phyloP scores from a whole-genome alignment of 768 basidiomycete species.

The Wakefieldia striispora region DNA sequence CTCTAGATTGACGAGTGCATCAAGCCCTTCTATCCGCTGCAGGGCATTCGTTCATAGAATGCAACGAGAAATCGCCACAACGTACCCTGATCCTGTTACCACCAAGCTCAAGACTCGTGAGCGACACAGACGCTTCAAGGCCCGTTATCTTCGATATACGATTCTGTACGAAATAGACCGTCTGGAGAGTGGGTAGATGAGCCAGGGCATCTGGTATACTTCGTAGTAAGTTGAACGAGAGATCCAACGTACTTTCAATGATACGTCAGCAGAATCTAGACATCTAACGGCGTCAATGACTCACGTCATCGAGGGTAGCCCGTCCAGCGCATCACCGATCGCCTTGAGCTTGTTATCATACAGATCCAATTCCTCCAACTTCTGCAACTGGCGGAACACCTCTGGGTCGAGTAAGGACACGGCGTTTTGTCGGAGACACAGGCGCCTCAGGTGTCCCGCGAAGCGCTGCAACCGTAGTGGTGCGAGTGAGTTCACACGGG shows the following conservation, averaged over 20 bases:
- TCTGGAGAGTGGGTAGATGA: constrained; percentile 59
- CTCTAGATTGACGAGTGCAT: constrained; percentile 75
- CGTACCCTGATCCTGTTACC: constrained; percentile 89
- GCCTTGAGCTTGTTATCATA: constrained; percentile 94
- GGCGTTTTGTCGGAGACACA: constrained; percentile 87
- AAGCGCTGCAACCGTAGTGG: constrained; percentile 75
- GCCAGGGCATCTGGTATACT: constrained; percentile 62
- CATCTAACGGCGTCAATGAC: constrained; percentile 15
- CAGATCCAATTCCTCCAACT: constrained; percentile 87
- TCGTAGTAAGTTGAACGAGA: constrained; percentile 92
- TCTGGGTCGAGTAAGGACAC: constrained; percentile 71
- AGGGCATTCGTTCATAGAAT: constrained; percentile 2
- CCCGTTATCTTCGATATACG: constrained; percentile 79
- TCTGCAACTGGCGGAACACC: constrained; percentile 60
- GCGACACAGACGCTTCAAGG: constrained; percentile 52
- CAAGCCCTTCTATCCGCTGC: constrained; percentile 86
- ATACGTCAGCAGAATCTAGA: neutral
- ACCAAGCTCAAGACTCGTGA: constrained; percentile 88
- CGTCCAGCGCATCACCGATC: constrained; percentile 63
- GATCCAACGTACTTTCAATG: constrained; percentile 67
- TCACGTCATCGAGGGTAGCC: constrained; percentile 54
- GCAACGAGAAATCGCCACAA: neutral
- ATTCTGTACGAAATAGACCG: constrained; percentile 95
- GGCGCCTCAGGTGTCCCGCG: constrained; percentile 58
- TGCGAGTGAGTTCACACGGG: constrained; percentile 65